phyloP scores from a whole-genome alignment of 768 basidiomycete species.

The Candolleomyces aberdarensis region DNA sequence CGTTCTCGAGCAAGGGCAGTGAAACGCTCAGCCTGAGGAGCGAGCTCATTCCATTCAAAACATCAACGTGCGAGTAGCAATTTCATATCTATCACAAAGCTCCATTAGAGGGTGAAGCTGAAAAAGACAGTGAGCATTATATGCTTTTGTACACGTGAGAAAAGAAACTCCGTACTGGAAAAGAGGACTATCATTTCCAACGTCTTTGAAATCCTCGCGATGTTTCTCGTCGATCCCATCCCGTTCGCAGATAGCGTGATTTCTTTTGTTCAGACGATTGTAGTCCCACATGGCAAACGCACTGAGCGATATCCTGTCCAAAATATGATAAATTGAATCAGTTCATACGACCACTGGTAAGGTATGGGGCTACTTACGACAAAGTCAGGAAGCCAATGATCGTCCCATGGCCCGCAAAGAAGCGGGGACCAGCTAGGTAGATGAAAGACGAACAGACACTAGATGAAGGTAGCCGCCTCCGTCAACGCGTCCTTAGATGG shows the following conservation, averaged over 20 bases:
- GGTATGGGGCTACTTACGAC: conserved; percentile 25
- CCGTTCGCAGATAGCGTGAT: conserved; percentile 38
- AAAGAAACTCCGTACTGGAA: conserved; percentile 36
- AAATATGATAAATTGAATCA: not conserved
- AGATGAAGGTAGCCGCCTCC: conserved; percentile 8
- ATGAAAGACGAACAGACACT: conserved; percentile 39
- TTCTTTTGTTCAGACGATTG: conserved; percentile 45
- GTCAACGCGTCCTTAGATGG: not conserved
- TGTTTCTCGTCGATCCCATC: conserved; percentile 37
- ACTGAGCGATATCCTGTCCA: conserved; percentile 31
- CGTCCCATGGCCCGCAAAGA: conserved; percentile 33
- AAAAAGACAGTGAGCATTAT: not conserved
- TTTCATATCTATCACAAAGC: not conserved
- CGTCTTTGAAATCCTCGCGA: conserved; percentile 38
- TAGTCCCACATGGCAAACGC: conserved; percentile 47
- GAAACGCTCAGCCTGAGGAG: not conserved
- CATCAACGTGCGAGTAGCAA: not conserved
- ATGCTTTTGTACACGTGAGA: not conserved
- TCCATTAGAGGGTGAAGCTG: not conserved
- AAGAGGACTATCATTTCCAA: conserved; percentile 53
- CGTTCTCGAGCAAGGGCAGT: too few species aligned
- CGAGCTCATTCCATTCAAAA: too few species aligned
- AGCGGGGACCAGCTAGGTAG: conserved; percentile 34
- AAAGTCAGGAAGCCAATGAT: conserved; percentile 25
- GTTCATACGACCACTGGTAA: not conserved